phyloP scores from a whole-genome alignment of 2,329 filamentous ascomycete species.

The Aspergillus costaricaensis region DNA sequence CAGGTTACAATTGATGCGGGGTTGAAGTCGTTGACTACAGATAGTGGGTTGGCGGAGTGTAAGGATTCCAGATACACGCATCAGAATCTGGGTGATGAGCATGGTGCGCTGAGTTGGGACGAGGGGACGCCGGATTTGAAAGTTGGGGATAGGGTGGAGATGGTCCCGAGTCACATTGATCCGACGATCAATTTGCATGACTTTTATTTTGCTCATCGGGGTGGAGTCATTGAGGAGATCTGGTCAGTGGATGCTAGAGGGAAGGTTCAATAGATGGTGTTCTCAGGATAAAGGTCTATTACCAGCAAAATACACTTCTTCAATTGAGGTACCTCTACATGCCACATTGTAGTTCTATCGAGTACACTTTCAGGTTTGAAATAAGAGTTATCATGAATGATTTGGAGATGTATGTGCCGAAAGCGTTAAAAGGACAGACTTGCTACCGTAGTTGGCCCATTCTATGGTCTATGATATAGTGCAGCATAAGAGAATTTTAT shows the following conservation, averaged over 20 bases:
- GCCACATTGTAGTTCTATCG: too few species aligned
- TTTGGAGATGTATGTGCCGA: too few species aligned
- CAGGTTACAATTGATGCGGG: slow-evolving; percentile 54
- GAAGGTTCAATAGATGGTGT: slow-evolving; percentile 49
- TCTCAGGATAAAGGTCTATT: too few species aligned
- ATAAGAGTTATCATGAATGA: too few species aligned
- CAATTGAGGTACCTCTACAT: too few species aligned
- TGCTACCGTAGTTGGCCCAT: too few species aligned
- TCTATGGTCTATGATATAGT: too few species aligned
- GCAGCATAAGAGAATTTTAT: too few species aligned
- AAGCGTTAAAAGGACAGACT: too few species aligned
- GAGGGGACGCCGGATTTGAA: slow-evolving; percentile 41
- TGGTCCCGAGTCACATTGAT: slow-evolving; percentile 59
- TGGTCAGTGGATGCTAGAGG: slow-evolving; percentile 56
- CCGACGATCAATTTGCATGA: slow-evolving; percentile 57
- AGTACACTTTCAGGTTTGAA: too few species aligned
- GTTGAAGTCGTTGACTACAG: slow-evolving; percentile 55
- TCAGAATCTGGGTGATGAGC: slow-evolving; percentile 52
- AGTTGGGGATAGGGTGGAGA: slow-evolving; percentile 53
- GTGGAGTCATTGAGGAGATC: slow-evolving; percentile 53
- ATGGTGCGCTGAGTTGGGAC: slow-evolving; percentile 51
- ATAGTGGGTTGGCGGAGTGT: slow-evolving; percentile 55
- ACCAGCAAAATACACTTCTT: too few species aligned
- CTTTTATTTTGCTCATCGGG: slow-evolving; percentile 53
- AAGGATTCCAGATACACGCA: slow-evolving; percentile 49